Percentiles rank a stretch among this genome's conserved stretches.
These are phyloP conservation scores for Ophiosphaerella narmari DNA, from an alignment of 2,329 filamentous ascomycete genomes.

Conservation along the genomic window DNA sequence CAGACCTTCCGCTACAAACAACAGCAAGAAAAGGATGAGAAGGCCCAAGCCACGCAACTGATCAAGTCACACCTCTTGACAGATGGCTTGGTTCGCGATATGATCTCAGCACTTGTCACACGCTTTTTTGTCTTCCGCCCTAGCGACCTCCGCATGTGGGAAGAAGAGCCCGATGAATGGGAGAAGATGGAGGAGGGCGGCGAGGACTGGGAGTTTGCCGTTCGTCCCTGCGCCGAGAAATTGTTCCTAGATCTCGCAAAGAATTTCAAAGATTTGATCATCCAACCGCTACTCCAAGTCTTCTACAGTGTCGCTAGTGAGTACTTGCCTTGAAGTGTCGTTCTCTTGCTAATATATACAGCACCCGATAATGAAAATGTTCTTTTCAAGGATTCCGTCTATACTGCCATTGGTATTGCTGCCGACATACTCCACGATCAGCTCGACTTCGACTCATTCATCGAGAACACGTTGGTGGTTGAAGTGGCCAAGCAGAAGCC, in stretches of 20 bases:
- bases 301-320: conserved; percentile 77
- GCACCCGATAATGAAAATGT: conserved; percentile 69
- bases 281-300: conserved; percentile 78
- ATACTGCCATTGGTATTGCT: conserved; percentile 87
- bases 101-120: conserved; percentile 83
- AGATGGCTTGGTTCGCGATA: conserved; percentile 74
- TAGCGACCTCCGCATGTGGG: conserved; percentile 87
- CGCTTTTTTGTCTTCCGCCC: conserved; percentile 87
- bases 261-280: conserved; percentile 82
- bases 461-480: conserved; percentile 73
- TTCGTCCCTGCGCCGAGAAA: conserved; percentile 90
- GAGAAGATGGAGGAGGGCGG: conserved; percentile 86
- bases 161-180: conserved; percentile 94
- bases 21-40: conserved; percentile 74
- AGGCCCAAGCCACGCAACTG: conserved; percentile 68
- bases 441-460: conserved; percentile 82
- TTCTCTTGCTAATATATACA: conserved; percentile 33
- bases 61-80: conserved; percentile 78
- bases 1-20: conserved; percentile 85
- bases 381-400: conserved; percentile 89
- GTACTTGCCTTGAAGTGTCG: conserved; percentile 17
- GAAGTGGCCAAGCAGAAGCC: conserved; percentile 74
- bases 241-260: conserved; percentile 89
- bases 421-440: conserved; percentile 74
- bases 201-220: conserved; percentile 84